Conservation (phyloP, 768 basidiomycete genomes). For the Megacollybia marginata region DNA sequence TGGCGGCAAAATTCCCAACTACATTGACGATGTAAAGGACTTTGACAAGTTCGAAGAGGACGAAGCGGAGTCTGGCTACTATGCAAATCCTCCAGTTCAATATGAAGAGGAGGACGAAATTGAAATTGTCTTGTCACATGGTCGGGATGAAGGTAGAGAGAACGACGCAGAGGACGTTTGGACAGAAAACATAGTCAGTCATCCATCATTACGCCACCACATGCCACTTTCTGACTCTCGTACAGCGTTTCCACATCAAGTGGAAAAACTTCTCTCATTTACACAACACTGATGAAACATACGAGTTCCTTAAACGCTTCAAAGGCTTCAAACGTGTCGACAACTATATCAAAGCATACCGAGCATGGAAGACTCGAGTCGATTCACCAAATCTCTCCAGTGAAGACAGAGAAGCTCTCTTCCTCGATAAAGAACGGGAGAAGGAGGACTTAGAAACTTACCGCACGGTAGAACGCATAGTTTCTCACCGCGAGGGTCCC, state of each 20-base stretch:
- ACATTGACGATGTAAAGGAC: conserved; percentile 75
- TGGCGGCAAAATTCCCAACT: conserved; percentile 77
- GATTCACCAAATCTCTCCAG: conserved; percentile 59
- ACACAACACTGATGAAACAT: conserved; percentile 98
- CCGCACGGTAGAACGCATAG: conserved; percentile 87
- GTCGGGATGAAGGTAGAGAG: conserved; percentile 75
- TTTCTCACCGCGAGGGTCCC: conserved; percentile 64
- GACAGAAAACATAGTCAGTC: conserved; percentile 76
- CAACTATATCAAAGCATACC: conserved; percentile 95
- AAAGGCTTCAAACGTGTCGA: conserved; percentile 96
- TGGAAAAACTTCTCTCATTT: conserved; percentile 98
- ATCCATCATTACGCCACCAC: conserved; percentile 5
- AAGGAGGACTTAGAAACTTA: conserved; percentile 88
- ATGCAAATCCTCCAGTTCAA: conserved; percentile 42
- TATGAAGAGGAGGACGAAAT: conserved; percentile 80
- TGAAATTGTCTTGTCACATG: conserved; percentile 83
- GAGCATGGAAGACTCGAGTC: conserved; percentile 60
- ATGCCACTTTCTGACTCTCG: conserved; percentile 10
- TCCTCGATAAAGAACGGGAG: conserved; percentile 85
- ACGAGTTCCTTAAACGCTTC: conserved; percentile 92
- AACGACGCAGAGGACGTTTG: conserved; percentile 76
- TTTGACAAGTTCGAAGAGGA: conserved; percentile 68
- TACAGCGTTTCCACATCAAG: conserved; percentile 95
- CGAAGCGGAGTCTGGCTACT: conserved; percentile 47
- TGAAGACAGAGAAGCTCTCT: conserved; percentile 85